Percentiles rank a stretch among this genome's conserved stretches.
Conservation (phyloP, 139 green algal genomes). For the Dunaliella primolecta region DNA sequence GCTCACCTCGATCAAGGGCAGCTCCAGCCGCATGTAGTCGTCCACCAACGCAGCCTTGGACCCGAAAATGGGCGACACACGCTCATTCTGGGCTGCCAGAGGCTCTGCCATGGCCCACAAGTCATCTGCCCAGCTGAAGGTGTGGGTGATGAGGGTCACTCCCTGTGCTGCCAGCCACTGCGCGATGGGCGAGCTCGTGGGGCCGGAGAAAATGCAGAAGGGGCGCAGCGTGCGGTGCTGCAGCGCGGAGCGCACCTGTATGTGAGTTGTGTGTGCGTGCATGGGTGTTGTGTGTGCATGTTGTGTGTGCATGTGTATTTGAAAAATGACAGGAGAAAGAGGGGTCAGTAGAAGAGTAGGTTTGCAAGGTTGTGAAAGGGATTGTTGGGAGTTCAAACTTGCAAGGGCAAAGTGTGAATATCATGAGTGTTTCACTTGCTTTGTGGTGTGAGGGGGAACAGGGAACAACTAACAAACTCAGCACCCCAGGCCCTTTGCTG, state of each 20-base stretch:
- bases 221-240: slow-evolving; percentile 22
- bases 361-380: too few species aligned
- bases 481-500: background rate
- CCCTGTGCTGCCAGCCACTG: slow-evolving; percentile 26
- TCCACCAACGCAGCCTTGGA: background rate
- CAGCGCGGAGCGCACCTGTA: background rate
- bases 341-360: too few species aligned
- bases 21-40: background rate
- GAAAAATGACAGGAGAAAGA: too few species aligned
- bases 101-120: slow-evolving; percentile 22
- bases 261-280: background rate
- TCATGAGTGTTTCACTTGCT: too few species aligned
- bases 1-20: background rate
- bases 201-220: slow-evolving; percentile 40
- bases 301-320: background rate
- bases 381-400: too few species aligned
- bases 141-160: slow-evolving; percentile 36
- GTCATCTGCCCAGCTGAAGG: slow-evolving; percentile 23
- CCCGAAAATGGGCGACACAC: slow-evolving; percentile 12
- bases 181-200: slow-evolving; percentile 17
- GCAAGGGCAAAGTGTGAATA: too few species aligned
- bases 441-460: too few species aligned
- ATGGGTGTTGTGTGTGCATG: background rate
- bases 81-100: slow-evolving; percentile 2
- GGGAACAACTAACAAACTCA: too few species aligned